phyloP scores from a whole-genome alignment of 1,284 basidiomycete species.

The Pascua guehoae region DNA sequence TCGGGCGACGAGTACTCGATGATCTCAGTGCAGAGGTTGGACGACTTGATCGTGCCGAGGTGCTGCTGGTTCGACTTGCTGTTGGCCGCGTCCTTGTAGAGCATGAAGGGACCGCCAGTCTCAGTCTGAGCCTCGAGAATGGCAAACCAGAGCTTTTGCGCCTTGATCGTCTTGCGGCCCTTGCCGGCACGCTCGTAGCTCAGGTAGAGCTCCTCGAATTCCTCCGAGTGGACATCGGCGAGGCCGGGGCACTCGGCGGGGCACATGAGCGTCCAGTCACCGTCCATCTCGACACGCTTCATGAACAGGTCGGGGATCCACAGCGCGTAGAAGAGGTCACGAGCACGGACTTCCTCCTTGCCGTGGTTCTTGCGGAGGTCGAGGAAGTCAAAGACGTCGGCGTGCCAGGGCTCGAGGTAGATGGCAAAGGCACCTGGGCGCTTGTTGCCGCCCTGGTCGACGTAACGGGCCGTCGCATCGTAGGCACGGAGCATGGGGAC shows the following conservation, averaged over 20 bases:
- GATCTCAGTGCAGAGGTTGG: constrained; percentile 98
- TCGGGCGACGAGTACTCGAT: constrained; percentile 98
- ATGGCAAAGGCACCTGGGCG: constrained; percentile 97
- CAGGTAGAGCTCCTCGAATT: constrained; percentile 87
- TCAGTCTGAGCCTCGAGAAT: constrained; percentile 96
- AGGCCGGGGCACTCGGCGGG: constrained; percentile 93
- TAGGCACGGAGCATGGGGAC: constrained; percentile 98
- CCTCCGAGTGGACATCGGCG: constrained; percentile 83
- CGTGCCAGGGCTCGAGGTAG: constrained; percentile 97
- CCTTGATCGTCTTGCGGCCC: constrained; percentile 78
- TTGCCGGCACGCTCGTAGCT: constrained; percentile 90
- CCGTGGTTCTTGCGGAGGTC: constrained; percentile 99
- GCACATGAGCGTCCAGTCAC: constrained; percentile 95
- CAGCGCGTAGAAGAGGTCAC: constrained; percentile 96
- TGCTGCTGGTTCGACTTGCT: constrained; percentile 98
- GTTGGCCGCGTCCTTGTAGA: constrained; percentile 91
- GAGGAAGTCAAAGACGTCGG: constrained; percentile 96
- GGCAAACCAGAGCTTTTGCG: constrained; percentile 99
- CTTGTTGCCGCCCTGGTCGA: constrained; percentile 99
- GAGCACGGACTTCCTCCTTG: constrained; percentile 95
- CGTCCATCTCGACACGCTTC: constrained; percentile 84
- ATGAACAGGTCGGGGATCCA: constrained; percentile 99
- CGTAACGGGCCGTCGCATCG: constrained; percentile 97
- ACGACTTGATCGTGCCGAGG: constrained; percentile 98
- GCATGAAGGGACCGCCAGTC: constrained; percentile 97